Evolutionary conservation across 306 rosid genomes (phyloP).

Genomic region (Inga laurina): DNA sequence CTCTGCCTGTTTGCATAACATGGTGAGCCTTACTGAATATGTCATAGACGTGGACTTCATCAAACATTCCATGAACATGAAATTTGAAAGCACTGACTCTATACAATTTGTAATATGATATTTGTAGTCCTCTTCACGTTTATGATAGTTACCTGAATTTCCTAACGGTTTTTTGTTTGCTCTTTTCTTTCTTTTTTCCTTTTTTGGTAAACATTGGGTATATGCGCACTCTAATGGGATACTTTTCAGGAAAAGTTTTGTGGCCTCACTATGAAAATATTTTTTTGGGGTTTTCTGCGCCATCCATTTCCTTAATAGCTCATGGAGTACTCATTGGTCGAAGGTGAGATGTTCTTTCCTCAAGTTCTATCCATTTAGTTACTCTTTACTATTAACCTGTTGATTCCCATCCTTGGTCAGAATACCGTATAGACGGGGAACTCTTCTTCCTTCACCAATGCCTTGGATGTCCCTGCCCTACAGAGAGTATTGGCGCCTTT

Average conservation of each 20-base stretch:
- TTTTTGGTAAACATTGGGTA: conserved; percentile 2
- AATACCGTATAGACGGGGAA: conserved; percentile 49
- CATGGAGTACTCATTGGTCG: conserved; percentile 76
- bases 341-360: conserved; percentile 50
- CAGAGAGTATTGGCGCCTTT: conserved; percentile 76
- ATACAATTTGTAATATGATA: conserved; percentile 10
- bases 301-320: conserved; percentile 48
- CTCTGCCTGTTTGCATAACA: conserved; percentile 19
- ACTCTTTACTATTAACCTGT: not conserved
- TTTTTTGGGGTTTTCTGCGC: conserved; percentile 37
- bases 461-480: conserved; percentile 82
- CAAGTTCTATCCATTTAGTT: conserved; percentile 9
- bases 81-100: conserved; percentile 18
- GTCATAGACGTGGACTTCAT: not conserved
- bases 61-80: conserved; percentile 6
- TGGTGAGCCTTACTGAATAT: conserved; percentile 20
- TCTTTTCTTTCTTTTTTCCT: not conserved
- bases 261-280: conserved; percentile 44
- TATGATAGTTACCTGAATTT: conserved; percentile 15
- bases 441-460: conserved; percentile 67
- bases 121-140: not conserved
- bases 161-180: conserved; percentile 20
- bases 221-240: conserved; percentile 13
- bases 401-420: conserved; percentile 39
- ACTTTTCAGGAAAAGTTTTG: conserved; percentile 44